phyloP scores from a whole-genome alignment of 768 basidiomycete species.

The Russula dissimulans region DNA sequence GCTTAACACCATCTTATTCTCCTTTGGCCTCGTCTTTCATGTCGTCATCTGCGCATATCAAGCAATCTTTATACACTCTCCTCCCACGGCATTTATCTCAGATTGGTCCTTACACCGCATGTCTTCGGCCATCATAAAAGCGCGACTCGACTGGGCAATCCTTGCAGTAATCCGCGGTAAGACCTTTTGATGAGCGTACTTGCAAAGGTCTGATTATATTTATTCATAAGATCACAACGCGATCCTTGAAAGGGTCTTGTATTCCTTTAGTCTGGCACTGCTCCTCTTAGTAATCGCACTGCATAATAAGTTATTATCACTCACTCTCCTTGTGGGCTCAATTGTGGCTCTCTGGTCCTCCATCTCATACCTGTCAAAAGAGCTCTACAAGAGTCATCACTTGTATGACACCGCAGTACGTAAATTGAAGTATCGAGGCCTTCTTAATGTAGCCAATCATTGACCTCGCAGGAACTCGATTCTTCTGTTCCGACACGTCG shows the following conservation, averaged over 20 bases:
- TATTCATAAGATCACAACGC: conserved; percentile 27
- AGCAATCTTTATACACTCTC: background rate
- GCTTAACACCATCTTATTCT: conserved; percentile 17
- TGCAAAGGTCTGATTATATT: background rate
- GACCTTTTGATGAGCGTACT: background rate
- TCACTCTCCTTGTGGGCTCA: conserved; percentile 20
- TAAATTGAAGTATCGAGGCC: background rate
- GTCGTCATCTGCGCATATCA: conserved; percentile 16
- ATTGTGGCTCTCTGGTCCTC: conserved; percentile 21
- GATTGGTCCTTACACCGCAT: conserved; percentile 23
- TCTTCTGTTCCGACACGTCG: conserved; percentile 7
- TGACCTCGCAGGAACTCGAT: conserved; percentile 1
- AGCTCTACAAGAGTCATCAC: conserved; percentile 17
- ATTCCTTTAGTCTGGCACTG: conserved; percentile 21
- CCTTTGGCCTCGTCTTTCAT: conserved; percentile 22
- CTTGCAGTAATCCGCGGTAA: conserved; percentile 14
- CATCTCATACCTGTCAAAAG: conserved; percentile 16
- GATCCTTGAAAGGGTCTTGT: conserved; percentile 22
- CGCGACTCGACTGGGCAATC: conserved; percentile 5
- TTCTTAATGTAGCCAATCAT: background rate
- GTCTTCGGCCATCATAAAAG: background rate
- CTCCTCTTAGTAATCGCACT: conserved; percentile 18
- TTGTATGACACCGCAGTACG: conserved; percentile 1
- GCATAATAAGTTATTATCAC: conserved; percentile 4
- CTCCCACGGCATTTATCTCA: conserved; percentile 9